Percentiles rank a stretch among this genome's conserved stretches.
phyloP scores from a whole-genome alignment of 2,329 filamentous ascomycete species.

The Beauveria sp. region DNA sequence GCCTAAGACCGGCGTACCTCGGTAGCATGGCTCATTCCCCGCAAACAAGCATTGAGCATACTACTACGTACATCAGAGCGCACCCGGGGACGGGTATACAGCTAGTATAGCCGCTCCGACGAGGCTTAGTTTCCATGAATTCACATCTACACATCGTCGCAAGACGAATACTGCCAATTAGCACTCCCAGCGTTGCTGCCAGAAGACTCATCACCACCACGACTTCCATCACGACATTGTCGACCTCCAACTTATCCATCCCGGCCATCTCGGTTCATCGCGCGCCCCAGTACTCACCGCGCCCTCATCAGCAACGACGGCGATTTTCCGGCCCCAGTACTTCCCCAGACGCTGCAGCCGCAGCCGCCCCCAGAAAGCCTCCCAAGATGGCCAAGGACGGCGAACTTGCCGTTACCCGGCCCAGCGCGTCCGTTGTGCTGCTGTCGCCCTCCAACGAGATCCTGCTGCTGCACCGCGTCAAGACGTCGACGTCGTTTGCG shows the following conservation, averaged over 20 bases:
- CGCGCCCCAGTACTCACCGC: not conserved
- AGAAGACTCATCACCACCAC: not conserved
- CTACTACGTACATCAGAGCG: not conserved
- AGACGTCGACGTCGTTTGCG: constrained; percentile 75
- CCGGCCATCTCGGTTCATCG: not conserved
- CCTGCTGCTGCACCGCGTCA: constrained; percentile 77
- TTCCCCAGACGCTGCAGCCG: not conserved
- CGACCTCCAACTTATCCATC: not conserved
- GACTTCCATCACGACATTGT: too few relatives aligned
- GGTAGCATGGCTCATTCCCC: constrained; percentile 1
- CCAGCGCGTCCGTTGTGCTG: constrained; percentile 72
- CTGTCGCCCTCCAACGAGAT: constrained; percentile 83
- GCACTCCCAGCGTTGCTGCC: not conserved
- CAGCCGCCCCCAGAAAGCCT: not conserved
- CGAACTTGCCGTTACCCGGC: constrained; percentile 39
- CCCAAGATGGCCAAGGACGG: constrained; percentile 13
- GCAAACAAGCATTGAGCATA: not conserved
- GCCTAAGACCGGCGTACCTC: not conserved
- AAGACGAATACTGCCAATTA: not conserved
- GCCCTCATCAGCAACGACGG: not conserved
- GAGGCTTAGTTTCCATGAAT: not conserved
- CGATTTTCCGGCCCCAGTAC: not conserved
- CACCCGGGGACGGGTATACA: constrained; percentile 1
- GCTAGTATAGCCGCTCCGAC: not conserved
- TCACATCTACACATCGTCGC: constrained; percentile 1